Base-by-base conservation (phyloP, 129 eudicot species). In the Silybum marianum region DNA sequence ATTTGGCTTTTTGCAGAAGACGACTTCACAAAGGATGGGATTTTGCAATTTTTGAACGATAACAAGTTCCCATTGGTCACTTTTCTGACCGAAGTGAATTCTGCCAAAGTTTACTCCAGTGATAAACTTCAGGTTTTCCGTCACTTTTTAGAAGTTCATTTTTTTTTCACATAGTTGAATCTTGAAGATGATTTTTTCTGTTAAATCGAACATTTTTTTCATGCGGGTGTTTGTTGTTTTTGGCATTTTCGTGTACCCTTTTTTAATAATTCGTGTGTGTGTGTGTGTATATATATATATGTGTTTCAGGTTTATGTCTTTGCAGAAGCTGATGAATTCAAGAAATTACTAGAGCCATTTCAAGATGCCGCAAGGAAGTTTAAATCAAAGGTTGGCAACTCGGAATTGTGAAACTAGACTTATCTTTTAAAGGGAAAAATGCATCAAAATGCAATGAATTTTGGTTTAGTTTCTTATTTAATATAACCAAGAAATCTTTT, bases 1-100 rank as follows among this genome's bases (percentile, higher is more conserved):
- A 32, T 32, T 76, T 16, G 70, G 71, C 30, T 70, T 78, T 84
- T 84, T 92, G 96, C 93, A 95, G 99, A 88, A 54, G 91, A 85
- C 51, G 70, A 76, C 54, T 84, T 92, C 48, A 46, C 76, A 69
- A 81, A 69, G 78, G 93, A 90, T 25, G 82, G 80, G 51, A 87
- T 95, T 81, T 69, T 95, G 86, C 90, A 85, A 19, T 95, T 92
- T 85, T 75, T 95, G 94, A 91, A 84, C 4, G 72, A 85, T 58
- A 90, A 95, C 90, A 95, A 91, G 86, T 92, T 95, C 78, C 97
- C 99, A 4, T 72, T 95, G 76, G 97, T 92, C 85, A 92, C 97
- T 6, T 51, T 86, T 65, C 72, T 95, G 78, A 88, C 97, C 44
- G 99, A 95, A 79, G 83, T 92, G 24, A 95, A 95, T 84, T 90